Evolutionary conservation across 1,284 basidiomycete genomes (phyloP).

Genomic region (Mrakiaceae sp.): DNA sequence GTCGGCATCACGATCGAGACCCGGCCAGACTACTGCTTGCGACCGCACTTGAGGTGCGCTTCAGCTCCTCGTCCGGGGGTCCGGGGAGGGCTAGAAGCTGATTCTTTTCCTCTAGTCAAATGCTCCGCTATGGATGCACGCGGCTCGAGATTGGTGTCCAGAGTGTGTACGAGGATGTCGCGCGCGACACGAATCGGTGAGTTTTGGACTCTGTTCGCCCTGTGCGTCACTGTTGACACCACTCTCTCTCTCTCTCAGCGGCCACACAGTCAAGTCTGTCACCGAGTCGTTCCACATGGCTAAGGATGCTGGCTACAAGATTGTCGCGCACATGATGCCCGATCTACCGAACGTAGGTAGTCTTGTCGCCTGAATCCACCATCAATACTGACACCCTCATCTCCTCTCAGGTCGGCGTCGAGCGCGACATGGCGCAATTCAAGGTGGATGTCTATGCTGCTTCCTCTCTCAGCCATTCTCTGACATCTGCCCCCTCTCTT

Average conservation of each 20-base stretch:
- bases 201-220: not conserved
- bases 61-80: not conserved
- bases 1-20: constrained; percentile 99
- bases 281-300: constrained; percentile 96
- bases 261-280: constrained; percentile 95
- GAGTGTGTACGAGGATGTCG: constrained; percentile 98
- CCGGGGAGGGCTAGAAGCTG: not conserved
- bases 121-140: constrained; percentile 98
- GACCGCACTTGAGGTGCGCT: constrained; percentile 75
- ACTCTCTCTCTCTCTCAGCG: constrained; percentile 26
- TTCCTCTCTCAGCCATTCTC: not conserved
- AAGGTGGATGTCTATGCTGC: constrained; percentile 45
- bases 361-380: too few relatives aligned
- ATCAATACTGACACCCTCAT: not conserved
- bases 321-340: constrained; percentile 98
- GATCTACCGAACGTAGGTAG: constrained; percentile 35
- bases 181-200: constrained; percentile 86
- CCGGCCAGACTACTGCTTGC: constrained; percentile 92
- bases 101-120: constrained; percentile 50
- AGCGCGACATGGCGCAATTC: constrained; percentile 97
- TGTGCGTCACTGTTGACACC: not conserved
- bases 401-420: constrained; percentile 64
- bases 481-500: not conserved
- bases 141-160: constrained; percentile 97
- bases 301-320: constrained; percentile 99